Percentiles rank a stretch among this genome's conserved stretches.
These are phyloP conservation scores for Pythium sukuiense DNA, from an alignment of 352 stramenopile species.

Conservation along the genomic window DNA sequence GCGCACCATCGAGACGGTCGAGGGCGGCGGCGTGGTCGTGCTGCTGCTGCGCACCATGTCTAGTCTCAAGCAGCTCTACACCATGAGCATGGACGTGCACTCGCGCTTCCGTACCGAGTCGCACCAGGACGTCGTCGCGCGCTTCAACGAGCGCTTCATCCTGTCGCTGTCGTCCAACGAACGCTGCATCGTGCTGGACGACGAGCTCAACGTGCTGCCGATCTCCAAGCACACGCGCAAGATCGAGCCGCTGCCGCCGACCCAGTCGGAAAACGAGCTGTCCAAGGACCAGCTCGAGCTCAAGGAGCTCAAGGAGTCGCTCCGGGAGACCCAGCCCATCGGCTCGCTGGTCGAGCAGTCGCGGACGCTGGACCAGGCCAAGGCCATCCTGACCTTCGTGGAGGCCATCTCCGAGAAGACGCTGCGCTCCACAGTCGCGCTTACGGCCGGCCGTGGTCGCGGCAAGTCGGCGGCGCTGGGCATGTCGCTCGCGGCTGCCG, in stretches of 20 bases:
- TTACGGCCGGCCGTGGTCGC: slow-evolving; percentile 91
- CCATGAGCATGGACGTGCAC: slow-evolving; percentile 98
- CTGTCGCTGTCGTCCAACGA: slow-evolving; percentile 94
- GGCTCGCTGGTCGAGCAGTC: slow-evolving; percentile 94
- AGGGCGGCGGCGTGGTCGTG: slow-evolving; percentile 97
- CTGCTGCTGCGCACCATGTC: slow-evolving; percentile 98
- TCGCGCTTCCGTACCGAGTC: slow-evolving; percentile 90
- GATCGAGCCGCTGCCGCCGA: slow-evolving; percentile 80
- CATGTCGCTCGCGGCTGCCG: slow-evolving; percentile 80
- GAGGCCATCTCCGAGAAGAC: slow-evolving; percentile 98
- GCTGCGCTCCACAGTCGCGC: slow-evolving; percentile 91
- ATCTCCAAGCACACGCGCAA: slow-evolving; percentile 92
- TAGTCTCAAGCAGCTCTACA: slow-evolving; percentile 98
- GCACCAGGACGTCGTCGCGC: slow-evolving; percentile 94
- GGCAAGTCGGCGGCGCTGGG: slow-evolving; percentile 99
- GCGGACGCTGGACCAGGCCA: slow-evolving; percentile 95
- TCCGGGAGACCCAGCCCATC: slow-evolving; percentile 95
- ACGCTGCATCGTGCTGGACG: slow-evolving; percentile 97
- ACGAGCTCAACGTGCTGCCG: slow-evolving; percentile 99
- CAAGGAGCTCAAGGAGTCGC: slow-evolving; percentile 92
- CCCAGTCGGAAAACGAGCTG: slow-evolving; percentile 54
- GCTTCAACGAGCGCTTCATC: slow-evolving; percentile 99
- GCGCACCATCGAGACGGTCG: slow-evolving; percentile 98
- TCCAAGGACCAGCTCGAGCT: slow-evolving; percentile 89
- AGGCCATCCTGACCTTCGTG: slow-evolving; percentile 97